Percentiles rank a stretch among this genome's conserved stretches.
Conservation (phyloP, 116 monocot genomes). For the Papilionanthe hybrid region DNA sequence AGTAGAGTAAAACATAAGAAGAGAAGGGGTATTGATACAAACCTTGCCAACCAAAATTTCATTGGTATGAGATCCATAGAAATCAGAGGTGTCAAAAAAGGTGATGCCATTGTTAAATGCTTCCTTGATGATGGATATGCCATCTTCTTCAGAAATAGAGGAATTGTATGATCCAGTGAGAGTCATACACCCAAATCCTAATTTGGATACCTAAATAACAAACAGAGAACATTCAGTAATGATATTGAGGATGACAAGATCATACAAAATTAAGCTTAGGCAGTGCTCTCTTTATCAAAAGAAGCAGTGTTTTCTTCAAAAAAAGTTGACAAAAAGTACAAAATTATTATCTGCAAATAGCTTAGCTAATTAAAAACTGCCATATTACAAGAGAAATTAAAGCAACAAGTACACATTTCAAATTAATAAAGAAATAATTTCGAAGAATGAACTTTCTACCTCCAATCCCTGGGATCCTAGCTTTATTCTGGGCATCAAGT, state of each 20-base stretch:
- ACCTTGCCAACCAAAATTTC: slow-evolving; percentile 30
- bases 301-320: neutral
- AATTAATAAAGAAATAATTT: too few species aligned
- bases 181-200: slow-evolving; percentile 29
- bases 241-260: too few species aligned
- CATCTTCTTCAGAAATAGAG: slow-evolving; percentile 14
- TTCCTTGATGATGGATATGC: slow-evolving; percentile 19
- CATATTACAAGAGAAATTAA: too few species aligned
- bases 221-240: neutral
- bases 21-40: neutral
- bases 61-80: slow-evolving; percentile 25
- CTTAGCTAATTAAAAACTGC: too few species aligned
- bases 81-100: slow-evolving; percentile 33
- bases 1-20: neutral
- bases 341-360: neutral
- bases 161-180: slow-evolving; percentile 18
- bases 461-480: slow-evolving; percentile 30
- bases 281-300: too few species aligned
- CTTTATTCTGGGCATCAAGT: slow-evolving; percentile 23
- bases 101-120: slow-evolving; percentile 26
- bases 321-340: neutral
- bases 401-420: too few species aligned
- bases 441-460: slow-evolving; percentile 4
- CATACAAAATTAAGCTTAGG: too few species aligned
- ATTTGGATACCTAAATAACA: slow-evolving; percentile 26